Conservation (phyloP, 2,329 filamentous ascomycete species). For the Ampelomyces quisqualis region DNA sequence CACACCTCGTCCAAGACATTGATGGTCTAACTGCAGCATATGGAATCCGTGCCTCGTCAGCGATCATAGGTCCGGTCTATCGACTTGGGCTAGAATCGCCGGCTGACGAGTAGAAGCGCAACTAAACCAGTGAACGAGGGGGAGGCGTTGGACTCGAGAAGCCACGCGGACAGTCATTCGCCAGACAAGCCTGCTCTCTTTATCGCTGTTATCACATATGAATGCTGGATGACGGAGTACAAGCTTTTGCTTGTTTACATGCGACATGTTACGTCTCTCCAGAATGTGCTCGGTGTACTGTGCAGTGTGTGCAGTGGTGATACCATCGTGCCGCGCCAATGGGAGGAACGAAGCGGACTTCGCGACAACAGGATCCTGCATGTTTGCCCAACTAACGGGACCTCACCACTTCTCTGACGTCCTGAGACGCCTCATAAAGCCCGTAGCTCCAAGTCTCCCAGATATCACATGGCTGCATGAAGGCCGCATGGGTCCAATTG, state of each 20-base stretch:
- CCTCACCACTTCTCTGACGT: conserved; percentile 22
- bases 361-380: conserved; percentile 3
- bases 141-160: conserved; percentile 27
- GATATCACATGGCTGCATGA: conserved; percentile 4
- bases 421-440: conserved; percentile 1
- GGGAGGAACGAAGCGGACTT: conserved; percentile 4
- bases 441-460: conserved; percentile 1
- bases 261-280: conserved; percentile 25
- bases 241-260: conserved; percentile 18
- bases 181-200: conserved; percentile 14
- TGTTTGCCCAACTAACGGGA: conserved; percentile 2
- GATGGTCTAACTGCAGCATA: conserved; percentile 3
- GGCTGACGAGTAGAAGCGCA: conserved; percentile 8
- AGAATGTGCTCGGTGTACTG: conserved; percentile 1
- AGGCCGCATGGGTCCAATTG: background rate
- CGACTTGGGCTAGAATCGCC: conserved; percentile 10
- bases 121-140: conserved; percentile 14
- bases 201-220: conserved; percentile 12
- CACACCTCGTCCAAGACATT: conserved; percentile 9
- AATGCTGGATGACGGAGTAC: conserved; percentile 4
- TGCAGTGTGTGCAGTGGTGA: too few species aligned
- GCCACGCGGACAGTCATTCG: conserved; percentile 25
- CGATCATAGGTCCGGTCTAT: conserved; percentile 3
- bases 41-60: conserved; percentile 5
- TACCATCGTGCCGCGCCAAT: conserved; percentile 7